These are phyloP conservation scores for Scytalidium lignicola DNA, from an alignment of 2,329 filamentous ascomycete species.

Conservation along the genomic window DNA sequence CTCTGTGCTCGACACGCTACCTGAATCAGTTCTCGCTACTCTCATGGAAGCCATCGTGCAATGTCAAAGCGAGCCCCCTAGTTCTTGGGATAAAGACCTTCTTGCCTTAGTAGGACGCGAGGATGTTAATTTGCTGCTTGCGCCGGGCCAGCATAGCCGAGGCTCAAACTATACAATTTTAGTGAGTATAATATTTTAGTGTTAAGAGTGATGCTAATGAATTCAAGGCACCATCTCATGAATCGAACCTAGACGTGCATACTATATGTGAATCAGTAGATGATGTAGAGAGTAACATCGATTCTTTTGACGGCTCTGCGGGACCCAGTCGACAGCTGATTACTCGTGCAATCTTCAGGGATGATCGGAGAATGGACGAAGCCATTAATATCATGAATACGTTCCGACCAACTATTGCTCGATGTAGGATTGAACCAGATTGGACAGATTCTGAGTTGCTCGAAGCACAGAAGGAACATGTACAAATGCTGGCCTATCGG, in stretches of 20 bases:
- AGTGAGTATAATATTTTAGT: conserved; percentile 10
- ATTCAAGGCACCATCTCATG: conserved; percentile 54
- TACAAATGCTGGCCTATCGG: conserved; percentile 77
- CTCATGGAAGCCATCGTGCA: conserved; percentile 79
- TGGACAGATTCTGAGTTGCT: conserved; percentile 85
- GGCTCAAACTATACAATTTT: conserved; percentile 19
- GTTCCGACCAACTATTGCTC: conserved; percentile 71
- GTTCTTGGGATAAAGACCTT: conserved; percentile 66
- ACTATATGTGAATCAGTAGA: conserved; percentile 62
- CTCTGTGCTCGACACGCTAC: conserved; percentile 72
- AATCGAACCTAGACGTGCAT: conserved; percentile 68
- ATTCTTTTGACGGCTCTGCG: conserved; percentile 69
- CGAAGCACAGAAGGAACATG: conserved; percentile 87
- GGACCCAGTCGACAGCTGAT: conserved; percentile 80
- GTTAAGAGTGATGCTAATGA: conserved; percentile 8
- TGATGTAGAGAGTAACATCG: conserved; percentile 49
- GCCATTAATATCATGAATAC: conserved; percentile 83
- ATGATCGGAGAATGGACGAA: conserved; percentile 85
- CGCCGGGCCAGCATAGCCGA: conserved; percentile 35
- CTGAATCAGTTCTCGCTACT: conserved; percentile 75
- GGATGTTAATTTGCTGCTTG: conserved; percentile 67
- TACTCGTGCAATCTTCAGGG: conserved; percentile 81
- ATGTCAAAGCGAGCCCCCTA: conserved; percentile 77
- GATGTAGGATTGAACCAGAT: conserved; percentile 66
- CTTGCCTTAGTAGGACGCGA: conserved; percentile 74